Evolutionary conservation across 129 eudicot genomes (phyloP).

Genomic region (Gnaphalium uliginosum): DNA sequence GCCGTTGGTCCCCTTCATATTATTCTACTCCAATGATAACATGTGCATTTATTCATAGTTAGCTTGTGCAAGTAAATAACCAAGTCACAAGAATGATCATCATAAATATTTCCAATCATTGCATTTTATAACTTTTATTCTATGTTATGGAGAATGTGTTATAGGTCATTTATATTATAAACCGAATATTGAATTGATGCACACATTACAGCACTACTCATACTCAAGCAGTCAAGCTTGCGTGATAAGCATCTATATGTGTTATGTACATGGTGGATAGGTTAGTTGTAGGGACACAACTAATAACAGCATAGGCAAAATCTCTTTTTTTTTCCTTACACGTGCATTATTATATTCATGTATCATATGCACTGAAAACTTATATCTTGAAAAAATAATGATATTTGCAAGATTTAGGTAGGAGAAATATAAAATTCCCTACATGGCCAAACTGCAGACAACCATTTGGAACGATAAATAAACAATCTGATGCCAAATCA

Average conservation of each 20-base stretch:
- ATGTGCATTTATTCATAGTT: constrained; percentile 30
- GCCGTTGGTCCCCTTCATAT: constrained; percentile 32
- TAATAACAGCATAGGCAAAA: too few relatives aligned
- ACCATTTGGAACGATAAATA: too few relatives aligned
- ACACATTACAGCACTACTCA: background rate
- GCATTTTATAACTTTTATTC: background rate
- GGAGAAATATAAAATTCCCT: too few relatives aligned
- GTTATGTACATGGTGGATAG: too few relatives aligned
- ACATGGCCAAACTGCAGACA: background rate
- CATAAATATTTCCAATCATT: constrained; percentile 36
- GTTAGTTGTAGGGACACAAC: too few relatives aligned
- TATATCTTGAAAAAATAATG: too few relatives aligned
- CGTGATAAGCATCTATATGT: too few relatives aligned
- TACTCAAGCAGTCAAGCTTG: background rate
- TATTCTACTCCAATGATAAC: constrained; percentile 23
- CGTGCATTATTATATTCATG: too few relatives aligned
- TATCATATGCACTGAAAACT: too few relatives aligned
- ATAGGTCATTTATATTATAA: background rate
- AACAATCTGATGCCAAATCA: background rate
- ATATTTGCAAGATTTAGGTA: too few relatives aligned
- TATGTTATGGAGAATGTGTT: background rate
- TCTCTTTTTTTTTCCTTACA: too few relatives aligned
- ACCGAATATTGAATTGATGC: background rate
- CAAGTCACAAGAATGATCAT: constrained; percentile 8
- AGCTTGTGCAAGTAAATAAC: constrained; percentile 25